These are phyloP conservation scores for Penicillium cataractarum DNA, from an alignment of 495 filamentous ascomycete species.

Conservation along the genomic window DNA sequence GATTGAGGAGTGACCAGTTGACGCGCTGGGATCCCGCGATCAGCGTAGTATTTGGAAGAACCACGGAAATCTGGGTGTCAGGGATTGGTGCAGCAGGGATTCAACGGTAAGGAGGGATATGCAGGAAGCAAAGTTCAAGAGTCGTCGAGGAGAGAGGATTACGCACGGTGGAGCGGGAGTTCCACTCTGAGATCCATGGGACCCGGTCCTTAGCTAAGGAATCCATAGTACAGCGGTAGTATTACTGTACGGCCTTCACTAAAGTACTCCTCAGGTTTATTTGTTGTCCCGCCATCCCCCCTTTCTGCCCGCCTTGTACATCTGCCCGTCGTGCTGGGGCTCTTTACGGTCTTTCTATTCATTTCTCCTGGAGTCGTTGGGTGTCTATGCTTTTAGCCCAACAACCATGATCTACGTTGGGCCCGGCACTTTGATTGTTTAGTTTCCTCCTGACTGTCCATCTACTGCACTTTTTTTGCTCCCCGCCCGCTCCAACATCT, in stretches of 20 bases:
- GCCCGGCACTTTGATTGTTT: constrained; percentile 3
- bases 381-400: constrained; percentile 7
- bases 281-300: constrained; percentile 31
- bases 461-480: constrained; percentile 11
- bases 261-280: constrained; percentile 13
- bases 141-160: constrained; percentile 13
- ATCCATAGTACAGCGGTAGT: too few species aligned
- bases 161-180: constrained; percentile 23
- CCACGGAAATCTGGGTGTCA: not conserved
- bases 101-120: constrained; percentile 7
- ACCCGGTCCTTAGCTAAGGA: not conserved
- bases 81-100: not conserved
- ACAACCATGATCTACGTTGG: constrained; percentile 25
- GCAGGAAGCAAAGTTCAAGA: constrained; percentile 7
- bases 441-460: constrained; percentile 19
- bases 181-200: constrained; percentile 6
- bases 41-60: not conserved
- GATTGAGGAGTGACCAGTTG: not conserved
- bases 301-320: constrained; percentile 17
- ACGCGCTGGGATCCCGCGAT: constrained; percentile 3
- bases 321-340: constrained; percentile 13
- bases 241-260: too few species aligned
- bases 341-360: constrained; percentile 6
- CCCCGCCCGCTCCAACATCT: constrained; percentile 12
- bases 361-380: not conserved